A percentile compares a stretch with the other conserved stretches of the same genome.
phyloP scores from a whole-genome alignment of 1,284 basidiomycete genomes.

The Mycosarcoma mackinlayi region DNA sequence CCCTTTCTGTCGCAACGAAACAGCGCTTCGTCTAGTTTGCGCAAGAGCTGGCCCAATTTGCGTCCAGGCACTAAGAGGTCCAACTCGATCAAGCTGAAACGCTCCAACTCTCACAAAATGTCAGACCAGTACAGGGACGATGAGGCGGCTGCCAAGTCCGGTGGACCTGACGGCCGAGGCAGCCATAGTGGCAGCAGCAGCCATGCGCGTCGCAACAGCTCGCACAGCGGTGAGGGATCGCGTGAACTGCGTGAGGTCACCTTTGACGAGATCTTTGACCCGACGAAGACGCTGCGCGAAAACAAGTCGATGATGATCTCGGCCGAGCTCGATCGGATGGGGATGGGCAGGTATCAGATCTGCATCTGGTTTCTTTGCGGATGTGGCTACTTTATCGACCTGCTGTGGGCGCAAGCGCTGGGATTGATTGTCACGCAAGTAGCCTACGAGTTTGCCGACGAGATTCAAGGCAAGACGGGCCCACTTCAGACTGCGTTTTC shows the following conservation, averaged over 20 bases:
- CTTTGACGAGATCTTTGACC: constrained; percentile 50
- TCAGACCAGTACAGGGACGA: constrained; percentile 15
- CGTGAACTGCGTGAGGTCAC: constrained; percentile 18
- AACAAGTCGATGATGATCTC: constrained; percentile 58
- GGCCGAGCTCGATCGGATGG: constrained; percentile 58
- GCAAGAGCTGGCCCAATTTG: constrained; percentile 9
- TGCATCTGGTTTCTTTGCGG: constrained; percentile 62
- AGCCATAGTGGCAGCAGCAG: background rate
- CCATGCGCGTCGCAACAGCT: background rate
- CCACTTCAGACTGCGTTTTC: constrained; percentile 54
- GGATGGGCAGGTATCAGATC: constrained; percentile 58
- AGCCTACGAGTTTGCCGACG: constrained; percentile 43
- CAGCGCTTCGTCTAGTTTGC: constrained; percentile 10
- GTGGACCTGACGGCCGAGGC: background rate
- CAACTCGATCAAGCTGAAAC: constrained; percentile 48
- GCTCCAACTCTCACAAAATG: constrained; percentile 17
- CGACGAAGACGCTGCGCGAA: constrained; percentile 50
- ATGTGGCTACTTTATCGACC: constrained; percentile 63
- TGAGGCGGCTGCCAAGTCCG: constrained; percentile 22
- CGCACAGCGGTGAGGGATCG: constrained; percentile 2
- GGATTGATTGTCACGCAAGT: constrained; percentile 57
- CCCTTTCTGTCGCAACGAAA: constrained; percentile 18
- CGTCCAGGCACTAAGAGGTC: constrained; percentile 15
- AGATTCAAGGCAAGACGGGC: constrained; percentile 45
- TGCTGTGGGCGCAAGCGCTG: constrained; percentile 62